These are phyloP conservation scores for Bryopsis sp. DNA, from an alignment of 139 green algal genomes.

Conservation along the genomic window DNA sequence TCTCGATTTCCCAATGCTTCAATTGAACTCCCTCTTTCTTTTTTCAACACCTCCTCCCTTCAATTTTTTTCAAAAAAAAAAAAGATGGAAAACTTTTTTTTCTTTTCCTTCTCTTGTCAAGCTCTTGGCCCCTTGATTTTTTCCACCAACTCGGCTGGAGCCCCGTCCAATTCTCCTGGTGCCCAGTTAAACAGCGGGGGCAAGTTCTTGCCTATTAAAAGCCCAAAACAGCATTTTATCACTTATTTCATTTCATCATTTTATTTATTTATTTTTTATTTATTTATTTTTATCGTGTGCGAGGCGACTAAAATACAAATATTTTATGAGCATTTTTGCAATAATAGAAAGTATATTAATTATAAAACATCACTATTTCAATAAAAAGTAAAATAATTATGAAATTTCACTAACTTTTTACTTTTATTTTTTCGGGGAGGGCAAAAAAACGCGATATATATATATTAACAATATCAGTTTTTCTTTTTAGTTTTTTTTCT, in stretches of 20 bases:
- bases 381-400: conserved; percentile 1
- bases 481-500: too few species aligned
- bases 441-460: background rate
- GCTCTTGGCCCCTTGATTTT: conserved; percentile 42
- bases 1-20: too few species aligned
- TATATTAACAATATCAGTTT: background rate
- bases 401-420: background rate
- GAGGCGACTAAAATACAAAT: background rate
- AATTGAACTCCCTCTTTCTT: too few species aligned
- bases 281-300: too few species aligned
- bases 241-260: background rate
- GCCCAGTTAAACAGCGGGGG: conserved; percentile 90
- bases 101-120: too few species aligned
- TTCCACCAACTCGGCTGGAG: conserved; percentile 37
- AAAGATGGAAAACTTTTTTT: too few species aligned
- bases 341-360: background rate
- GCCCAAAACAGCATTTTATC: background rate
- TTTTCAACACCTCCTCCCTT: too few species aligned
- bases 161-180: conserved; percentile 63
- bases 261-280: too few species aligned
- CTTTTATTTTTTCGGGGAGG: background rate
- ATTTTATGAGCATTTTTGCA: background rate
- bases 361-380: conserved; percentile 5
- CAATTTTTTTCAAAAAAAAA: too few species aligned
- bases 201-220: conserved; percentile 52